Percentiles rank a stretch among this genome's conserved stretches.
phyloP scores from a whole-genome alignment of 306 rosid species.

The Rosa multiflora region DNA sequence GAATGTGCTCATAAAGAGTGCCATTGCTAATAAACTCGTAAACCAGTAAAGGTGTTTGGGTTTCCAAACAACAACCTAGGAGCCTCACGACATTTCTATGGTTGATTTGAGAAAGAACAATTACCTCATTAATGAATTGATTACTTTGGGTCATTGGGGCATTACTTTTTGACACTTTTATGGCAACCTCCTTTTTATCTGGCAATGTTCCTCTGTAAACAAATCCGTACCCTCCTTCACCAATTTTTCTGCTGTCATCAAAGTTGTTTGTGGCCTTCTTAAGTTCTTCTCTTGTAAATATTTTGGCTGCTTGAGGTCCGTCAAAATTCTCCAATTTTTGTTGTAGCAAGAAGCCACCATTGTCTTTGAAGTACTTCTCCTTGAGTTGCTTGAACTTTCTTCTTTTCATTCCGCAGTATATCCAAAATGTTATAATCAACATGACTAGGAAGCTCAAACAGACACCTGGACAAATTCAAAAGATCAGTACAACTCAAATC shows the following conservation, averaged over 20 bases:
- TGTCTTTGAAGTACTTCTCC: slow-evolving; percentile 18
- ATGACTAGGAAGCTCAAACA: not conserved
- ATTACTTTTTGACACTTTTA: slow-evolving; percentile 20
- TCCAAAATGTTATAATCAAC: not conserved
- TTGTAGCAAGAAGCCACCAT: slow-evolving; percentile 22
- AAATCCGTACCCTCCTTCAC: not conserved
- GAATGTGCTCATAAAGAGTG: not conserved
- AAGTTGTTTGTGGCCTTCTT: slow-evolving; percentile 18
- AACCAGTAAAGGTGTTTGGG: not conserved
- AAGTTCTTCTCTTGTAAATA: slow-evolving; percentile 11
- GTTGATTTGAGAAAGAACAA: not conserved
- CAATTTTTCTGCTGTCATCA: not conserved
- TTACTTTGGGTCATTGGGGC: not conserved
- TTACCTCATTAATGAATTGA: not conserved
- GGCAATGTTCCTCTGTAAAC: slow-evolving; percentile 26
- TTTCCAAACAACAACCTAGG: not conserved
- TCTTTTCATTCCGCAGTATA: slow-evolving; percentile 5
- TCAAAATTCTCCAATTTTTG: not conserved
- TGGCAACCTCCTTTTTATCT: slow-evolving; percentile 4
- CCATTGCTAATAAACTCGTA: not conserved
- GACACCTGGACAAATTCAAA: slow-evolving; percentile 12
- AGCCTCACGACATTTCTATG: not conserved
- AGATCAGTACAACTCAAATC: not conserved
- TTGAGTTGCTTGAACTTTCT: slow-evolving; percentile 15
- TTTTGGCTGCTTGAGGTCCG: not conserved